A percentile compares a stretch with the other conserved stretches of the same genome.
Evolutionary conservation across 768 basidiomycete species (phyloP).

Genomic region (Melanogaster broomeanus): DNA sequence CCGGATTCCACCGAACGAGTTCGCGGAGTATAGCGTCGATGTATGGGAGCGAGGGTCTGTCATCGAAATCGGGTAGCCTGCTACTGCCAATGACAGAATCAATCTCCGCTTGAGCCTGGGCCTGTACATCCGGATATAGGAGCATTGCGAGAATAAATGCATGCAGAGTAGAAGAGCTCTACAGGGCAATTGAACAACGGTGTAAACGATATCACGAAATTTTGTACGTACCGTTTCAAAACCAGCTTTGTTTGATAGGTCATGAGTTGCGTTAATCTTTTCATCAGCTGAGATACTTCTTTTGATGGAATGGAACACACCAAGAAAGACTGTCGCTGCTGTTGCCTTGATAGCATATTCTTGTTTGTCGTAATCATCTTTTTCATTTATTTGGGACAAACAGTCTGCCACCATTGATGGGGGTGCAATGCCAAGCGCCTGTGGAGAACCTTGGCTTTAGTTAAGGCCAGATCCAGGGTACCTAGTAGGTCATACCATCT

Average conservation of each 20-base stretch:
- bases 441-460: background rate
- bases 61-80: constrained; percentile 27
- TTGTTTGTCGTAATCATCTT: constrained; percentile 11
- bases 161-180: constrained; percentile 27
- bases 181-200: background rate
- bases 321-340: constrained; percentile 26
- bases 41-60: constrained; percentile 38
- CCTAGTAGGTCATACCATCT: constrained; percentile 15
- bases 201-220: background rate
- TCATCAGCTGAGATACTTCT: background rate
- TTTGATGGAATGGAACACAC: constrained; percentile 7
- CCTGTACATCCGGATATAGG: constrained; percentile 27
- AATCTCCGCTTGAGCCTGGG: constrained; percentile 25
- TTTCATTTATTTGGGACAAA: constrained; percentile 17
- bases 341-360: constrained; percentile 27
- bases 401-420: constrained; percentile 29
- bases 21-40: constrained; percentile 44
- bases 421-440: constrained; percentile 18
- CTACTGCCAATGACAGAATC: constrained; percentile 24
- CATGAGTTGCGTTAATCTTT: background rate
- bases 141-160: constrained; percentile 31
- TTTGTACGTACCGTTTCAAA: constrained; percentile 22
- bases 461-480: background rate
- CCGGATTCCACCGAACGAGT: constrained; percentile 27
- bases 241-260: constrained; percentile 14